Base-by-base conservation (phyloP, 345 rosid species). In the Linum trigynum region DNA sequence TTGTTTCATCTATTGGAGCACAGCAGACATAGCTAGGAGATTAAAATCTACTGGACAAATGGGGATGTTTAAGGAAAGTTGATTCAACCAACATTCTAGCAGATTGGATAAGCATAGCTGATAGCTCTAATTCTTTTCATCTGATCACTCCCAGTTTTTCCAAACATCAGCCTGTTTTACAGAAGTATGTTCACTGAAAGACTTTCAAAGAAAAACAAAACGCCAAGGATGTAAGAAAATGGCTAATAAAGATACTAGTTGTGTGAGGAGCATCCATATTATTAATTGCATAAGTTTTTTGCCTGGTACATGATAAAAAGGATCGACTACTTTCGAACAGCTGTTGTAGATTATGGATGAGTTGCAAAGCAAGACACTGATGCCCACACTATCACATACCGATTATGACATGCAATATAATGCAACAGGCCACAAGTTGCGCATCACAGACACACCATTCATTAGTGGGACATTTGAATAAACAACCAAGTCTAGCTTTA, bases 1-100 rank as follows among this genome's bases (percentile, higher is more conserved):
- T 78, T 86, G 78, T 75, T 82, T 90, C 71, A 80, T 72, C 98
- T 92, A 74, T 8, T 61, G 16, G 36, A 32, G 42, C 3, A 48
- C 32, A 76, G 23, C 59, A 76, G 5, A 8, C 35, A 65, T 55
- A 38, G n/a, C n/a, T 62, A 55, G 67, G 39, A 74, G 41, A 3
- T 48, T 9, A 48, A 48, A 6, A 48, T 3, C 53, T 16, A 36
- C 43, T 39, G 62, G 14, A 59, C 69, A 50, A 41, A 17, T 61
- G 58, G 51, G 69, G 7, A 71, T 53, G 58, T 8, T 16, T 38
- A 39, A n/a, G n/a, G n/a, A 39, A 56, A 17, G 23, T 6, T 57
- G 32, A 16, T n/a, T 4, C 16, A 5, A 16, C 15, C 14, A 57
- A 11, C 7, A 8, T 37, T 16, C 15, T 58, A 16, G 40, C 50